Evolutionary conservation across 1,139 yeast genomes (phyloP).

Genomic region (Hansenula lynferdii): DNA sequence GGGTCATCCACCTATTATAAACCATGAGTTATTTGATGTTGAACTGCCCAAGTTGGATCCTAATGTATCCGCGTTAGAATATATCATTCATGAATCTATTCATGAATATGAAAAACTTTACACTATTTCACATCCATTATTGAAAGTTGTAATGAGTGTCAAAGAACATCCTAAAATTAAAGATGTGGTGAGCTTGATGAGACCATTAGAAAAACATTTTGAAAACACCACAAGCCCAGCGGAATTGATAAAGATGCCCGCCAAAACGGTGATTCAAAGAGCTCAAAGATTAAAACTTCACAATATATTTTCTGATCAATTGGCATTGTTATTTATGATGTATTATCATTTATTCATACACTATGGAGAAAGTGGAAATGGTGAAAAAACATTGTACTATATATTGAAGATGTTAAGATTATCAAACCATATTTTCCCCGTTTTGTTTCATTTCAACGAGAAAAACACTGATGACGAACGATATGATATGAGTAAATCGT

Average conservation of each 20-base stretch:
- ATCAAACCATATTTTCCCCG: background rate
- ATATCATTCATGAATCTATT: background rate
- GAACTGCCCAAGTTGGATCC: background rate
- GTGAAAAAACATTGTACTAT: background rate
- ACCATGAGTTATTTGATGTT: background rate
- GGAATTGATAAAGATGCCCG: background rate
- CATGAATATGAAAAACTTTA: background rate
- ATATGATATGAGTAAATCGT: constrained; percentile 13
- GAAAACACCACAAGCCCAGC: background rate
- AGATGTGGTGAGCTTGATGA: background rate
- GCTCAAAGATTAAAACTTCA: background rate
- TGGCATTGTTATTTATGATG: background rate
- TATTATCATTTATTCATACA: background rate
- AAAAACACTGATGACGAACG: constrained; percentile 8
- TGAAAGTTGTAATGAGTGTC: background rate
- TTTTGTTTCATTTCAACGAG: background rate
- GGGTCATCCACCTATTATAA: background rate
- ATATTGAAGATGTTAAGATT: background rate
- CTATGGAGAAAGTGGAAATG: background rate
- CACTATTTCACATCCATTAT: background rate
- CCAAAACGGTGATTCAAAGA: background rate
- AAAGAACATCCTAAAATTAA: background rate
- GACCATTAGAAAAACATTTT: background rate
- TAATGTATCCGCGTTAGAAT: background rate
- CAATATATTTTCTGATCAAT: background rate